Evolutionary conservation across 2,329 filamentous ascomycete species (phyloP).

Genomic region (Cladosporium colombiae): DNA sequence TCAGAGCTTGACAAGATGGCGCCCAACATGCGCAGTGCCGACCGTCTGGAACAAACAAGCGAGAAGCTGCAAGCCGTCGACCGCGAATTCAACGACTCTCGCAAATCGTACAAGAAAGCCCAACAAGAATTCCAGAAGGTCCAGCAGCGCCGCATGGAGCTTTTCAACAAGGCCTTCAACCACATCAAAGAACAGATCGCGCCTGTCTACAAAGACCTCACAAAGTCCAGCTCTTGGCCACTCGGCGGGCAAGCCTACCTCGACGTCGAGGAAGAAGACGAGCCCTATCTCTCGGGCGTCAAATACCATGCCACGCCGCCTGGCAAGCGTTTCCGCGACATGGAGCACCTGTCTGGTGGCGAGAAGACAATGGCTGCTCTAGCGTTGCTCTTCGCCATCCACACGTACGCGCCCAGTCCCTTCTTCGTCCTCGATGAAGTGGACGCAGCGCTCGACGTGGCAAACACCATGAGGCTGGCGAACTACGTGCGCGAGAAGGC

Average conservation of each 20-base stretch:
- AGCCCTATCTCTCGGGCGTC: constrained; percentile 91
- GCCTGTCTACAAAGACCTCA: constrained; percentile 92
- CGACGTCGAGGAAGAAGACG: constrained; percentile 93
- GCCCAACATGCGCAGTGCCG: constrained; percentile 93
- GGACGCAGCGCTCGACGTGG: constrained; percentile 95
- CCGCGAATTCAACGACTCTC: constrained; percentile 84
- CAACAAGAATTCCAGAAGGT: constrained; percentile 82
- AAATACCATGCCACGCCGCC: constrained; percentile 99
- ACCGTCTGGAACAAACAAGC: constrained; percentile 84
- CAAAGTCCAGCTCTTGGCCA: constrained; percentile 84
- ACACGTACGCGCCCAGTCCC: constrained; percentile 90
- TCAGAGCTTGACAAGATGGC: constrained; percentile 89
- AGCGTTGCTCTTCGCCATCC: constrained; percentile 93
- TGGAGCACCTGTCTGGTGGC: constrained; percentile 96
- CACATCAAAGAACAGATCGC: constrained; percentile 96
- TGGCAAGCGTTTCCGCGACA: constrained; percentile 96
- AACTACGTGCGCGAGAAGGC: constrained; percentile 95
- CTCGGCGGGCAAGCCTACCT: constrained; percentile 87
- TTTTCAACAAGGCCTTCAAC: constrained; percentile 92
- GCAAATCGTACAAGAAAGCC: constrained; percentile 69
- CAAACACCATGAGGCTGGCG: constrained; percentile 93
- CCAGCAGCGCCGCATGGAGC: constrained; percentile 78
- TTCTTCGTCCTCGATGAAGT: constrained; percentile 99
- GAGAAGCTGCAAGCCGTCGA: constrained; percentile 80
- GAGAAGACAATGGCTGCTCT: constrained; percentile 99